These are phyloP conservation scores for Paramecium octaurelia DNA, from an alignment of 73 alveolate species.

Conservation along the genomic window DNA sequence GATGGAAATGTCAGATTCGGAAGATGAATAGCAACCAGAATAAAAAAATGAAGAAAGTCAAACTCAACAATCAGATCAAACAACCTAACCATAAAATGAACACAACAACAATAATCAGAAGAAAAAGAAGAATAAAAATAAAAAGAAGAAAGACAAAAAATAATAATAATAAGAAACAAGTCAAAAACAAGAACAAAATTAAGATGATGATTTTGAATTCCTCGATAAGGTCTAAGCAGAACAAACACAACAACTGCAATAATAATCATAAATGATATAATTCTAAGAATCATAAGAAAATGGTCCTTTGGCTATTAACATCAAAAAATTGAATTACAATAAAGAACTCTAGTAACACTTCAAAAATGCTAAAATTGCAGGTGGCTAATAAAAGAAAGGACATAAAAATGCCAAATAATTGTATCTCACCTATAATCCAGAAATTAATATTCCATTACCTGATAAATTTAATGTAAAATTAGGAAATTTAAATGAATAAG, in stretches of 20 bases:
- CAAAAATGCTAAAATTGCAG: slow-evolving; percentile 23
- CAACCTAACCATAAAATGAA: background rate
- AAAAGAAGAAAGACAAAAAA: background rate
- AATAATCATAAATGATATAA: background rate
- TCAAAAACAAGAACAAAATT: background rate
- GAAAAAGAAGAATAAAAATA: slow-evolving; percentile 6
- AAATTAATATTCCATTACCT: background rate
- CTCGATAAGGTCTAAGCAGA: background rate
- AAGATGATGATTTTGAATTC: slow-evolving; percentile 9
- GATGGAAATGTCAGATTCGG: slow-evolving; percentile 45
- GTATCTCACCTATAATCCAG: background rate
- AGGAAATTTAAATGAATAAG: background rate
- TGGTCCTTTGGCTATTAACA: background rate
- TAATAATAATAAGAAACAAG: background rate
- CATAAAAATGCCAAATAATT: background rate
- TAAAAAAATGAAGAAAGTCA: background rate
- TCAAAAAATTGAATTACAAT: slow-evolving; percentile 1
- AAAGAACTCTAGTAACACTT: background rate
- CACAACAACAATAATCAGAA: background rate
- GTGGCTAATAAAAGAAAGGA: background rate
- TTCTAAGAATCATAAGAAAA: background rate
- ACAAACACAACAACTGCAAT: background rate
- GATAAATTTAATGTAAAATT: background rate
- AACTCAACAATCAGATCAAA: background rate
- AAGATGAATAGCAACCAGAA: background rate